A percentile compares a stretch with the other conserved stretches of the same genome.
Evolutionary conservation across 306 rosid species (phyloP).

Genomic region (Boehmeria nivea): DNA sequence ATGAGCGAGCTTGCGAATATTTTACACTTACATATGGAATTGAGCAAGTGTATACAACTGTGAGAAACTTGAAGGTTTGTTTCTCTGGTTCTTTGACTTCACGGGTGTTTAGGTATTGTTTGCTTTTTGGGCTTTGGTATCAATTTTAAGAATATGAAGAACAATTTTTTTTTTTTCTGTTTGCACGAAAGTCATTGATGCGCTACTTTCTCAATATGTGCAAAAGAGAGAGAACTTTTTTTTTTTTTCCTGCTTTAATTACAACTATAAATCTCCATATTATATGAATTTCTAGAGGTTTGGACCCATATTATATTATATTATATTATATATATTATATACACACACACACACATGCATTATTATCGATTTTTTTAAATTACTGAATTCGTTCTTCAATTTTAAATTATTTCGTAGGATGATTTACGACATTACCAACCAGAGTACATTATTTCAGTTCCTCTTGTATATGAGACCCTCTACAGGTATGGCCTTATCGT

Average conservation of each 20-base stretch:
- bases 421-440: conserved; percentile 77
- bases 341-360: background rate
- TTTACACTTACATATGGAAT: conserved; percentile 64
- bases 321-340: too few relatives aligned
- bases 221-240: too few relatives aligned
- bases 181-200: too few relatives aligned
- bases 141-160: background rate
- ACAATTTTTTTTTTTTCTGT: background rate
- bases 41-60: conserved; percentile 77
- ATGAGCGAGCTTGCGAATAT: conserved; percentile 89
- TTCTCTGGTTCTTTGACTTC: background rate
- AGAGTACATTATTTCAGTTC: conserved; percentile 71
- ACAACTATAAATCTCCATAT: too few relatives aligned
- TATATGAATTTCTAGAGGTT: too few relatives aligned
- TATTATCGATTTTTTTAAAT: background rate
- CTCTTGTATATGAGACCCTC: conserved; percentile 84
- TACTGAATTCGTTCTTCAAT: conserved; percentile 2
- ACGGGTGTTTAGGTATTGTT: background rate
- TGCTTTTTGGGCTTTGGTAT: background rate
- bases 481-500: conserved; percentile 60
- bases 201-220: too few relatives aligned
- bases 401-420: conserved; percentile 37
- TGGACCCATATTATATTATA: too few relatives aligned
- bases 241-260: too few relatives aligned
- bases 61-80: conserved; percentile 82